These are phyloP conservation scores for Globisporangium echinulatum DNA, from an alignment of 352 stramenopile genomes.

Conservation along the genomic window DNA sequence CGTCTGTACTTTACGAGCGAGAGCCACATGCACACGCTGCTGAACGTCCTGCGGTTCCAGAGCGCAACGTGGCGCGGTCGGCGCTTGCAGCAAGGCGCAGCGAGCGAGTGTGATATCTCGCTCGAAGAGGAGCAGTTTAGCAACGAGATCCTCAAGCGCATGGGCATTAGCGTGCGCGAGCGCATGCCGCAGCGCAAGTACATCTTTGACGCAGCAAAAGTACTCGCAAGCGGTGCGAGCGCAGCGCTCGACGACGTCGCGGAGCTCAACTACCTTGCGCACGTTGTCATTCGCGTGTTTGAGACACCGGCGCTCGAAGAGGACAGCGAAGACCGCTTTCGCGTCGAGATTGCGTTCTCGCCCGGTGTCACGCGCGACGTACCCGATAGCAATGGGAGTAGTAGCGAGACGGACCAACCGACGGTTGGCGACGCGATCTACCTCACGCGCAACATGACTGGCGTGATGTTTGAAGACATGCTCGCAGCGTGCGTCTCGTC, in stretches of 20 bases:
- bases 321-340: slow-evolving; percentile 79
- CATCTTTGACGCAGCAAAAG: slow-evolving; percentile 73
- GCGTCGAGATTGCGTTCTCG: slow-evolving; percentile 83
- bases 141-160: slow-evolving; percentile 79
- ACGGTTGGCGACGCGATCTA: slow-evolving; percentile 69
- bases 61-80: slow-evolving; percentile 56
- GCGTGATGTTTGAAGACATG: slow-evolving; percentile 88
- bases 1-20: slow-evolving; percentile 99
- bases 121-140: slow-evolving; percentile 79
- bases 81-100: slow-evolving; percentile 46
- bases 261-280: slow-evolving; percentile 98
- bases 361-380: slow-evolving; percentile 54
- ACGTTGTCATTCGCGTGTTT: slow-evolving; percentile 98
- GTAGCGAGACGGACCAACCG: neutral
- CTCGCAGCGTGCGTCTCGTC: slow-evolving; percentile 78
- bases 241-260: slow-evolving; percentile 79
- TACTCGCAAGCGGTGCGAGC: slow-evolving; percentile 68
- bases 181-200: slow-evolving; percentile 77
- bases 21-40: slow-evolving; percentile 96
- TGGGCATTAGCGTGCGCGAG: slow-evolving; percentile 81
- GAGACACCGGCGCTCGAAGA: slow-evolving; percentile 89
- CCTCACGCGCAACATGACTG: slow-evolving; percentile 81
- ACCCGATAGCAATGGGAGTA: slow-evolving; percentile 1
- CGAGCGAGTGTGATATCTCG: slow-evolving; percentile 69
- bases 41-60: slow-evolving; percentile 96